A percentile compares a stretch with the other conserved stretches of the same genome.
phyloP scores from a whole-genome alignment of 2,329 filamentous ascomycete genomes.

The Diaporthe sp. region DNA sequence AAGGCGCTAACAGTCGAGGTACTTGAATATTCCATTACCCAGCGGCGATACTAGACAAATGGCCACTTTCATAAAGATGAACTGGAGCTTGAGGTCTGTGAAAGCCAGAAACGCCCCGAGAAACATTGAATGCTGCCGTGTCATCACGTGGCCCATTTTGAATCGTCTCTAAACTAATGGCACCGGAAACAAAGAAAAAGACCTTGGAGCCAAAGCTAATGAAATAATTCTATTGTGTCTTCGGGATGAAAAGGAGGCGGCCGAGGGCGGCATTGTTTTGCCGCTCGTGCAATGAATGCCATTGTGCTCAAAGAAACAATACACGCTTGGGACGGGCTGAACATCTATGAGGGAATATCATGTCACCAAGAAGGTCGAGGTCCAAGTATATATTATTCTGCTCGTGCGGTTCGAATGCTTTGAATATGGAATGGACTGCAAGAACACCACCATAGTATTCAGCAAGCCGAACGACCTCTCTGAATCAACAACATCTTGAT shows the following conservation, averaged over 20 bases:
- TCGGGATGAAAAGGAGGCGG: too few species aligned
- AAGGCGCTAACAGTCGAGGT: background rate
- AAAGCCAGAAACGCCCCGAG: too few species aligned
- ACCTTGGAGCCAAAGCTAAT: too few species aligned
- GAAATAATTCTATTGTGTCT: background rate
- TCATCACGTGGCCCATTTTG: too few species aligned
- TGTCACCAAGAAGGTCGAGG: accelerated
- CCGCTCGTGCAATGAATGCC: background rate
- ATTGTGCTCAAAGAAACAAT: background rate
- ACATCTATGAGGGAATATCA: too few species aligned
- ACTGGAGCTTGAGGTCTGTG: too few species aligned
- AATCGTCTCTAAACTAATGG: background rate
- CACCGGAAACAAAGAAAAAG: background rate
- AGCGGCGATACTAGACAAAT: too few species aligned
- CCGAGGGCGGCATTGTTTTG: background rate
- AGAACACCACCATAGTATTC: background rate
- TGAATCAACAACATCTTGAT: background rate
- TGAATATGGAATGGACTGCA: background rate
- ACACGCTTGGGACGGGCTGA: background rate
- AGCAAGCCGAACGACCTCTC: background rate
- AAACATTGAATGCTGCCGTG: too few species aligned
- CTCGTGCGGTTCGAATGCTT: background rate
- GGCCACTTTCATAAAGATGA: too few species aligned
- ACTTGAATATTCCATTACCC: too few species aligned
- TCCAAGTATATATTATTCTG: background rate